Evolutionary conservation across 805 yeast species (phyloP), one percentile per base, ranked within the genome.

Genomic region (Saccharomycopsis guyanensis): DNA sequence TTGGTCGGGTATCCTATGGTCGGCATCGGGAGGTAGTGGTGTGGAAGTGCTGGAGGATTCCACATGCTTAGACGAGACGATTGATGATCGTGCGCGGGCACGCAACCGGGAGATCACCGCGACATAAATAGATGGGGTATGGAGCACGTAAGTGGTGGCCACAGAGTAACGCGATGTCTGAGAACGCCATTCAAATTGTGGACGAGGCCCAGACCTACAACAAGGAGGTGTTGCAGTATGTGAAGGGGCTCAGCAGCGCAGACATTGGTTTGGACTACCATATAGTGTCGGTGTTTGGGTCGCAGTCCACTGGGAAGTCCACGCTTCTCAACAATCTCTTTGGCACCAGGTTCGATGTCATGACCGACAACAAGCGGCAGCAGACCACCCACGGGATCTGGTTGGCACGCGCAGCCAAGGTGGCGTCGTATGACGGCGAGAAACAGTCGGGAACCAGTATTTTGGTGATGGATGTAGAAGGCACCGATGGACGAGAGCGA

Each of bases 221-320:
- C 37, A 43, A 19, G 25, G 51, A n/a, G 52, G 60, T 66, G 46
- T 61, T 59, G 50, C 58, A 53, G 4, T 71, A 61, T 56, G 62
- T 75, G 43, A 58, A 65, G 23, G 52, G 57, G 29, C 57, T 67
- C 6, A 57, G 67, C 24, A 50, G 56, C 23, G 57, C 57, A 38
- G 69, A 69, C 37, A 69, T 72, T 12, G 95, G 89, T 0, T 66
- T 82, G 46, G 71, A 82, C 55, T 89, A 91, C 66, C 96, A 93
- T 62, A 79, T 93, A 16, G 86, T 93, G 3, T 82, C 97, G 0
- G 98, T 93, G 33, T 93, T 93, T 69, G 98, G 98, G 3, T 87
- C 96, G 1, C 98, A 93, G 61, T 83, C 95, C 2, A 88, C 97
- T 3, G 98, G 98, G 45, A 93, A 93, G 64, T 87, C 96, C 1